Evolutionary conservation across 2,329 filamentous ascomycete species (phyloP).

Genomic region (Byssochlamys sp.): DNA sequence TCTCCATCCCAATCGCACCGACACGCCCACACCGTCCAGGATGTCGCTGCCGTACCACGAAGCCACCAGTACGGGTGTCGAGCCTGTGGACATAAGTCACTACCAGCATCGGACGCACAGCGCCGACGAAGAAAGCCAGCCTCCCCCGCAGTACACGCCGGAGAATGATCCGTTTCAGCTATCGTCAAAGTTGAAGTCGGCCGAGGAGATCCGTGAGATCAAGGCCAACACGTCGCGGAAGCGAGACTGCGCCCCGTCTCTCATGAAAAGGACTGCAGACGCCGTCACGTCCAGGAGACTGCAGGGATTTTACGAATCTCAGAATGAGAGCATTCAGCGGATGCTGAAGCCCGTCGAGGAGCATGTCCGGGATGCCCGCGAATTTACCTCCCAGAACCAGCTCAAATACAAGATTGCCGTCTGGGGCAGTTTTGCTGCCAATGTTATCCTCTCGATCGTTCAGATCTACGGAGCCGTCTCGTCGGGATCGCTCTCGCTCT

Average conservation of each 20-base stretch:
- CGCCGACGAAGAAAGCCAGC: constrained; percentile 38
- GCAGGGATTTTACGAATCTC: constrained; percentile 73
- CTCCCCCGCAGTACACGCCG: constrained; percentile 46
- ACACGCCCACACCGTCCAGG: constrained; percentile 2
- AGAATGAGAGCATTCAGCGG: constrained; percentile 88
- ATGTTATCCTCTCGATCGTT: constrained; percentile 65
- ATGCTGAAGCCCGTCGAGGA: constrained; percentile 89
- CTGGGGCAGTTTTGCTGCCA: constrained; percentile 63
- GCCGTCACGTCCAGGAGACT: constrained; percentile 44
- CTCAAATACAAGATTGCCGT: constrained; percentile 55
- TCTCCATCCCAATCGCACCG: constrained; percentile 6
- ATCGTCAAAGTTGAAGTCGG: constrained; percentile 65
- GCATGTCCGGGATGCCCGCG: constrained; percentile 69
- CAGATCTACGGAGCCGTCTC: constrained; percentile 83
- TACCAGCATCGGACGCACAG: constrained; percentile 11
- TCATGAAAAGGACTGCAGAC: constrained; percentile 14
- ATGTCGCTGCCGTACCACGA: constrained; percentile 12
- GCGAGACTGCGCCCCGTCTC: constrained; percentile 42
- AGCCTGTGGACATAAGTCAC: constrained; percentile 15
- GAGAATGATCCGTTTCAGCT: constrained; percentile 76
- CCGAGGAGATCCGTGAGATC: constrained; percentile 66
- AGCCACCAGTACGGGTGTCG: constrained; percentile 35
- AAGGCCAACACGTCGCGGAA: constrained; percentile 72
- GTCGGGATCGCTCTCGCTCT: constrained; percentile 84
- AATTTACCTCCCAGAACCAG: constrained; percentile 71